Base-by-base conservation (phyloP, 306 rosid genomes). In the Ormosia emarginata region DNA sequence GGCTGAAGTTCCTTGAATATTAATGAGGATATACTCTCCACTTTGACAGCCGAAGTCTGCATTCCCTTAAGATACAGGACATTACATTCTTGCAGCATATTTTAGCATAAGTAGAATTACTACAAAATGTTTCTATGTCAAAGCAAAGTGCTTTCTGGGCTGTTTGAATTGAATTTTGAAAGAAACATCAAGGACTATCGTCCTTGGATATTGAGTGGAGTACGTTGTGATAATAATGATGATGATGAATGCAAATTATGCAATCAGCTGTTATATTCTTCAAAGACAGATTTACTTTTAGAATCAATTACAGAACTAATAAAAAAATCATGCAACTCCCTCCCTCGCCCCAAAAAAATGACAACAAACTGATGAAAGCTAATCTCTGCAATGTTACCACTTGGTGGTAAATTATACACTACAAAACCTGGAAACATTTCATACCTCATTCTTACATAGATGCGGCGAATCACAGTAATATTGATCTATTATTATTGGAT, bases 401-500 rank as follows among this genome's bases (percentile, higher is more conserved):
- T 24, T 24, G 2, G 68, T 15, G 7, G 41, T 63, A 63, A 13
- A 14, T 24, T 24, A 55, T 9, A 33, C 33, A 39, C 12, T 8
- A 7, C 30, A 57, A 68, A 83, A 55, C 33, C 2, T 47, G 33
- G 5, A 12, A 49, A 47, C 62, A 67, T 17, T 70, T 1, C 57
- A 43, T 88, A 95, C 99, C 97, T 95, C 90, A 81, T 95, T 95
- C 17, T 75, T 39, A 80, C 99, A 95, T 4, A 93, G 90, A 24
- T 52, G 4, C 40, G 0, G 11, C 1, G 98, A 95, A 82, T 95
- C 99, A 24, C 99, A 95, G 78, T 95, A 95, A 79, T 88, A 95
- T 83, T 95, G 99, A 82, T 95, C 89, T 61, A 95, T 82, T 74
- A 88, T 86, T 82, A 95, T 95, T 7, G 99, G 99, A 80, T 95